Evolutionary conservation across 371 early-diverging fungal genomes (phyloP), one percentile per base, ranked within the genome.

Genomic region (Actinomucor elegans): DNA sequence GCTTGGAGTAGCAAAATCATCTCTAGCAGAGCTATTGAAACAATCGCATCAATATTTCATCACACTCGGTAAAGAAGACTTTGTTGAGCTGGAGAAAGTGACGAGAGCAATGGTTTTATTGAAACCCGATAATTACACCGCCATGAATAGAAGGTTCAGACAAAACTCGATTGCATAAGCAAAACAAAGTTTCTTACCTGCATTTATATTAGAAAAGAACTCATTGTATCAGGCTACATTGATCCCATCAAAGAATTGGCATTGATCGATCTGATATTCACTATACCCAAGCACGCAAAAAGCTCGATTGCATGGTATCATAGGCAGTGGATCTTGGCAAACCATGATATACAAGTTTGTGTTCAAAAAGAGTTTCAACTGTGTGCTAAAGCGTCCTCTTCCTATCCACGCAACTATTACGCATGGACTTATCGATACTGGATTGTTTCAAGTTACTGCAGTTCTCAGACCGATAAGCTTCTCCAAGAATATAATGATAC

Each of bases 291-390:
- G 44, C 81, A 83, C 45, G 62, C 80, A n/a, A 83, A 83, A 41
- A 81, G 81, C 34, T 64, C 75, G 0, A 56, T 73, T 32, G 80
- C 80, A 1, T 83, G 84, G 84, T 66, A 78, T 67, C 81, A 83
- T 56, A 55, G 81, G 60, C 76, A 73, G 55, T 54, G 55, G 59
- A 43, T 59, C 1, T 21, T 52, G 2, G 41, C 43, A 1, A 14
- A 50, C 12, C 12, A 32, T 5, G 11, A 31, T n/a, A 40, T 49
- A 12, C 11, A 4, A 0, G 8, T 61, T 1, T 27, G 71, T 12
- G 18, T 80, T 5, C 52, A 69, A n/a, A 34, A 60, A 10, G 81
- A 83, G 23, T 28, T 76, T 2, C 9, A 44, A n/a, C 18, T 69
- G 12, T 80, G 81, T 37, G 55, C 66, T 2, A 49, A 50, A 18